Base-by-base conservation (phyloP, 2,329 filamentous ascomycete genomes). In the Leptographium galeiforme region DNA sequence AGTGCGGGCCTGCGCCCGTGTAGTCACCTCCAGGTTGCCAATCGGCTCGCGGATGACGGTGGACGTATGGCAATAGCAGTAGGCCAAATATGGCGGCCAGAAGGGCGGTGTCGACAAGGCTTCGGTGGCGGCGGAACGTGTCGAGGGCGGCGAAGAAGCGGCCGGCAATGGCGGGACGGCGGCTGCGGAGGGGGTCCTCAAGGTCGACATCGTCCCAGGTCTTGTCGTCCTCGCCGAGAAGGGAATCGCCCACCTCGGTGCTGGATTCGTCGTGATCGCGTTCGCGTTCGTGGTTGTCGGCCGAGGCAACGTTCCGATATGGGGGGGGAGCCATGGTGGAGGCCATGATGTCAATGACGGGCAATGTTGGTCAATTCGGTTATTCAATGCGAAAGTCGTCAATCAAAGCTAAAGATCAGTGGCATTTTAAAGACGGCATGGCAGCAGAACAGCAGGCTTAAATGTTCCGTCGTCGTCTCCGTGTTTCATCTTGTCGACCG, bases 1-100 rank as follows among this genome's bases (percentile, higher is more conserved):
- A 64, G 34, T 63, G 63, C 13, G 68, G 68, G 2, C 65, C 64
- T 11, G 65, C 60, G 2, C 64, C 68, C 4, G 64, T 67, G 19
- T 66, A 62, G 45, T 71, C 69, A 12, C 68, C 68, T 14, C 68
- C 68, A 33, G 71, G 65, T 55, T 72, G 67, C 60, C 61, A 61
- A 55, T 55, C 16, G 16, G 36, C 16, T 14, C 38, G 11, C 36
- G 30, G 53, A 19, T 14, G 55, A n/a, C 34, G 50, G 33, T 52
- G 57, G 33, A 32, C 14, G 43, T 53, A 41, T 3, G 55, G 58
- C 19, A 63, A 30, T 40, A 61, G 57, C 12, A 67, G 45, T 38
- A 68, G 39, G 11, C 52, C 61, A 11, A 66, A 55, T 34, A 67
- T 64, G n/a, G 65, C 55, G 10, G 67, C 52, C 41, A 69, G 59